Percentiles rank a stretch among this genome's conserved stretches.
These are phyloP conservation scores for Pestalotiopsis sp. DNA, from an alignment of 2,329 filamentous ascomycete genomes.

Conservation along the genomic window DNA sequence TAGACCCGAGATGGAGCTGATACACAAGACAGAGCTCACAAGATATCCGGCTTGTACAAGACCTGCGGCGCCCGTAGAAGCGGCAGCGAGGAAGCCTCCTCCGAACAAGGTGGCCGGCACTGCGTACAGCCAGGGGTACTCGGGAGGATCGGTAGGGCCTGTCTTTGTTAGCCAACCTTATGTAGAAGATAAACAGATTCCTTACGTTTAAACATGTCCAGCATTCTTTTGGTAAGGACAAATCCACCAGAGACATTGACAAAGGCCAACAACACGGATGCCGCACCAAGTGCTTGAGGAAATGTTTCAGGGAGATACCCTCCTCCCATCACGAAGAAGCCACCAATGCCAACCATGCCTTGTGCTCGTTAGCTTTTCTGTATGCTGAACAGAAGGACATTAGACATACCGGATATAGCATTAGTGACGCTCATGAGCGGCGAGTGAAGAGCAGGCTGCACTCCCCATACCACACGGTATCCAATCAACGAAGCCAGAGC, in stretches of 20 bases:
- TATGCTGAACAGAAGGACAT: background rate
- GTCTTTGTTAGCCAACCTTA: constrained; percentile 23
- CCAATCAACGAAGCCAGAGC: constrained; percentile 82
- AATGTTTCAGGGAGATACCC: constrained; percentile 77
- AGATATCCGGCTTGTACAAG: constrained; percentile 87
- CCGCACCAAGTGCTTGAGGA: constrained; percentile 75
- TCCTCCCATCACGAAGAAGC: constrained; percentile 86
- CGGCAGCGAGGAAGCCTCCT: constrained; percentile 78
- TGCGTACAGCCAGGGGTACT: constrained; percentile 86
- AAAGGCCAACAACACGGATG: constrained; percentile 82
- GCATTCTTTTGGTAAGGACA: constrained; percentile 89
- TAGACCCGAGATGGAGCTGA: constrained; percentile 79
- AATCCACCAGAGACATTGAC: constrained; percentile 90
- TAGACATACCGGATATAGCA: constrained; percentile 70
- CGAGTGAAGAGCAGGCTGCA: constrained; percentile 79
- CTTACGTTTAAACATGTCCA: constrained; percentile 83
- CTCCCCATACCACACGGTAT: constrained; percentile 88
- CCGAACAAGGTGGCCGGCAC: constrained; percentile 77
- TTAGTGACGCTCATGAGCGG: constrained; percentile 94
- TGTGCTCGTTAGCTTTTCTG: background rate
- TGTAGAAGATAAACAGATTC: constrained; percentile 12
- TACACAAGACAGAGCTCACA: constrained; percentile 81
- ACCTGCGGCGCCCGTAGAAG: constrained; percentile 79
- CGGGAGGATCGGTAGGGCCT: constrained; percentile 80
- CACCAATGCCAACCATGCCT: constrained; percentile 85